Percentiles rank a stretch among this genome's conserved stretches.
These are phyloP conservation scores for Diplosphaera chodatii DNA, from an alignment of 139 green algal genomes.

Conservation along the genomic window DNA sequence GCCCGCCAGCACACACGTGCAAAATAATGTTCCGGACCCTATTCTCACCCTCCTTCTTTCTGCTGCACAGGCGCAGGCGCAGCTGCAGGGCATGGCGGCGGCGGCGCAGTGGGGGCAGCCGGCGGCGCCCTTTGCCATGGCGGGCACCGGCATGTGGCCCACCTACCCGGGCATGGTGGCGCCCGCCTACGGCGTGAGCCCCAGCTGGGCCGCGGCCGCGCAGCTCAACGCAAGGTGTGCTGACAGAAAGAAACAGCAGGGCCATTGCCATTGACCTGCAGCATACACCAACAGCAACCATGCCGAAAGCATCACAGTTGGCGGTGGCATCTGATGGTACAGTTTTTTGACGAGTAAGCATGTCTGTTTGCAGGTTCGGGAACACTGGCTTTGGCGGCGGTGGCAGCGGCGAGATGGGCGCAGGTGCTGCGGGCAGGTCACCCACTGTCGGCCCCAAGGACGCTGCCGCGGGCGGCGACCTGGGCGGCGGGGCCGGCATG, in stretches of 20 bases:
- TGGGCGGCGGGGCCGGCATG: neutral
- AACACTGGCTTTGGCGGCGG: neutral
- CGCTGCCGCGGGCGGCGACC: neutral
- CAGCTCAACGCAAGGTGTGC: neutral
- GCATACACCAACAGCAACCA: too few relatives aligned
- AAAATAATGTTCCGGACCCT: too few relatives aligned
- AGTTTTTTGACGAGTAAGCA: too few relatives aligned
- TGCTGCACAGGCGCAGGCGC: conserved; percentile 7
- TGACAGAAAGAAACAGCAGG: too few relatives aligned
- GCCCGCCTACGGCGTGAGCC: neutral
- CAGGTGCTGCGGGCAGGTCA: too few relatives aligned
- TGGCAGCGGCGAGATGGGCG: too few relatives aligned
- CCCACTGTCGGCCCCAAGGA: neutral
- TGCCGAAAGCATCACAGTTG: too few relatives aligned
- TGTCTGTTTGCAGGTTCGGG: neutral
- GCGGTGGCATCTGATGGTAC: too few relatives aligned
- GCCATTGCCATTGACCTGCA: too few relatives aligned
- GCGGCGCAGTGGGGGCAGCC: neutral
- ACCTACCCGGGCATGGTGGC: neutral
- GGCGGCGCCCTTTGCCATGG: neutral
- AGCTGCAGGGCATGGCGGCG: neutral
- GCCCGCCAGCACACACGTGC: too few relatives aligned
- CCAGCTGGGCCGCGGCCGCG: conserved; percentile 1
- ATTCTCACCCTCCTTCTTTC: too few relatives aligned
- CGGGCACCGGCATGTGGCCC: neutral